phyloP scores from a whole-genome alignment of 163 green algal genomes.

The Chlorella variabilis region DNA sequence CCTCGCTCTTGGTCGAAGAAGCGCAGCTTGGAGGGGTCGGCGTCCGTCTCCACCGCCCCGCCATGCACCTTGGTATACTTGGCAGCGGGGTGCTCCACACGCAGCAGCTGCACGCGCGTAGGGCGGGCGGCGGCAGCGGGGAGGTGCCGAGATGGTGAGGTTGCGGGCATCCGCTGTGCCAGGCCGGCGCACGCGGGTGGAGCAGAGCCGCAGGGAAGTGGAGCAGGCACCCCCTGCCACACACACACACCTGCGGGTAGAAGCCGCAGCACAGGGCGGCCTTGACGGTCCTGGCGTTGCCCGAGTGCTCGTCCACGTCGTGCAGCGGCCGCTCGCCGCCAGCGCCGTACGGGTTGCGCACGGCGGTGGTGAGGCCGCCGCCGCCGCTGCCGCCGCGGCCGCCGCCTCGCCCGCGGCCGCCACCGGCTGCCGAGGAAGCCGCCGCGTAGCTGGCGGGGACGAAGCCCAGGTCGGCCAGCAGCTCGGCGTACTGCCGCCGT shows the following conservation, averaged over 20 bases:
- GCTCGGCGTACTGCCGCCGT: constrained; percentile 75
- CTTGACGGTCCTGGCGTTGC: constrained; percentile 86
- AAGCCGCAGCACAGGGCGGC: constrained; percentile 90
- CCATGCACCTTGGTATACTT: constrained; percentile 76
- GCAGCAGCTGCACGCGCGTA: constrained; percentile 64
- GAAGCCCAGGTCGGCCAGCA: constrained; percentile 85
- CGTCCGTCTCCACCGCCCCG: constrained; percentile 79
- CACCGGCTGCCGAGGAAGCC: background rate
- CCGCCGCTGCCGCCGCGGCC: background rate
- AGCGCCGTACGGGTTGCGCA: background rate
- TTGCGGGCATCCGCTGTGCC: too few relatives aligned
- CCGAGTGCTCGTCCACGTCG: constrained; percentile 39
- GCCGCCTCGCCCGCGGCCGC: constrained; percentile 3
- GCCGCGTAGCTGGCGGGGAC: constrained; percentile 53
- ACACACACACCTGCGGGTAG: constrained; percentile 73
- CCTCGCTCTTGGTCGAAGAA: constrained; percentile 62
- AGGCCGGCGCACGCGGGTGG: too few relatives aligned
- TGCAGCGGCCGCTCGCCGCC: constrained; percentile 2
- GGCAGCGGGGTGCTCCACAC: constrained; percentile 84
- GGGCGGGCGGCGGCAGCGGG: background rate
- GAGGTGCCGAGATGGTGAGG: too few relatives aligned
- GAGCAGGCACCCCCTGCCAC: background rate
- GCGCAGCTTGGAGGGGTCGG: constrained; percentile 54
- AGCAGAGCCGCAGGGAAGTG: background rate
- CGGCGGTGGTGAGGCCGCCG: constrained; percentile 26